These are phyloP conservation scores for Mucor racemosus DNA, from an alignment of 371 early-diverging fungal species.

Conservation along the genomic window DNA sequence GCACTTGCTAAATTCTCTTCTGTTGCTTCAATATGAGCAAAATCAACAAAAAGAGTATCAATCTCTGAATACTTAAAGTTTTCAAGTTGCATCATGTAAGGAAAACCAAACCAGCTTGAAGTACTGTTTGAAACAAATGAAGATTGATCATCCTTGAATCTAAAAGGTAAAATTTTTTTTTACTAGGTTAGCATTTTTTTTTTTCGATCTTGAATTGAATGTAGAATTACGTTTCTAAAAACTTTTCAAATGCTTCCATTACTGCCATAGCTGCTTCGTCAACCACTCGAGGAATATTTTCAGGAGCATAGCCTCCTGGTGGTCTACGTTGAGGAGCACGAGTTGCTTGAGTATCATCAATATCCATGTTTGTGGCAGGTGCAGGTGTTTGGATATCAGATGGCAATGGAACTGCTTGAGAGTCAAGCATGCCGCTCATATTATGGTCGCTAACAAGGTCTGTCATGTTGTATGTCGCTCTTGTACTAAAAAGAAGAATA, in stretches of 20 bases:
- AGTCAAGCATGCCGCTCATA: conserved; percentile 31
- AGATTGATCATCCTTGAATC: conserved; percentile 35
- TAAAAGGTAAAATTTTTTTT: conserved; percentile 2
- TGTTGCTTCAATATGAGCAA: conserved; percentile 64
- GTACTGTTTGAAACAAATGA: conserved; percentile 34
- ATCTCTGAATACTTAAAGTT: conserved; percentile 61
- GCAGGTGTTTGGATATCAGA: conserved; percentile 36
- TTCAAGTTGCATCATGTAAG: conserved; percentile 65
- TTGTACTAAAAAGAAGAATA: background rate
- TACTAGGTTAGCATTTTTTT: background rate
- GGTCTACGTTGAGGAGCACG: conserved; percentile 33
- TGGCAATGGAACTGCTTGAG: conserved; percentile 29
- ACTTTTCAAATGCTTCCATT: conserved; percentile 77
- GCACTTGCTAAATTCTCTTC: conserved; percentile 74
- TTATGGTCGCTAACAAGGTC: conserved; percentile 30
- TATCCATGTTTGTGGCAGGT: conserved; percentile 41
- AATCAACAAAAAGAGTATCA: conserved; percentile 82
- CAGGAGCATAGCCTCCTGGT: conserved; percentile 14
- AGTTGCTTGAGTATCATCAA: conserved; percentile 28
- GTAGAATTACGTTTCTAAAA: conserved; percentile 67
- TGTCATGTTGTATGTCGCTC: conserved; percentile 15
- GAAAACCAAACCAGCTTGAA: conserved; percentile 42
- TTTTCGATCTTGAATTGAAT: conserved; percentile 1
- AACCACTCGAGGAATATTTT: conserved; percentile 56
- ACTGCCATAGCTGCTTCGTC: conserved; percentile 83